Percentiles rank a stretch among this genome's conserved stretches.
Conservation (phyloP, 1,284 basidiomycete species). For the Puccinia triticina region DNA sequence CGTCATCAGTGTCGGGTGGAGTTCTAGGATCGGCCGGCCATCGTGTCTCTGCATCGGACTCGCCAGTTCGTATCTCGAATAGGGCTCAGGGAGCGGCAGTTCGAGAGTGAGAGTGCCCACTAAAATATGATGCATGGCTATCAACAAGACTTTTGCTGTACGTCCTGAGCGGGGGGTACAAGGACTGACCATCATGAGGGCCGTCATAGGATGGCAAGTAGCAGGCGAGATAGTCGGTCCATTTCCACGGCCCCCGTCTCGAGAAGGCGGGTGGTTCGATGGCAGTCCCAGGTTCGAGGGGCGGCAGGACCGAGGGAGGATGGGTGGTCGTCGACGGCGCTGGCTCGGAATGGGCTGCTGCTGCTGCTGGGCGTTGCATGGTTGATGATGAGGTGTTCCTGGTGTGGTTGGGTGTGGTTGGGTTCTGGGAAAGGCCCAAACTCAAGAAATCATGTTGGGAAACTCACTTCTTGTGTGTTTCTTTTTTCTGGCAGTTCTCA, state of each 20-base stretch:
- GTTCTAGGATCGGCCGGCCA: slow-evolving; percentile 15
- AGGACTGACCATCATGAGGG: slow-evolving; percentile 35
- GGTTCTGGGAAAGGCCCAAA: no score
- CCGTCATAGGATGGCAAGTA: slow-evolving; percentile 39
- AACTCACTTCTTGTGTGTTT: no score
- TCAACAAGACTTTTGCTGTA: background rate
- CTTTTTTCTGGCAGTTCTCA: no score
- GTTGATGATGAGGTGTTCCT: background rate
- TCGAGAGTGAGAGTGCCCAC: slow-evolving; percentile 45
- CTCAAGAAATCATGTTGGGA: no score
- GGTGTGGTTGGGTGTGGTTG: no score
- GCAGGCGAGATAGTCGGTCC: slow-evolving; percentile 19
- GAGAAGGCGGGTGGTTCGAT: background rate
- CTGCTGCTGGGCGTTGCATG: background rate
- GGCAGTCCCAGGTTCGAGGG: background rate
- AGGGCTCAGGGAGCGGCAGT: slow-evolving; percentile 41
- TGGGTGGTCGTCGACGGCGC: slow-evolving; percentile 5
- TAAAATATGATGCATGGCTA: background rate
- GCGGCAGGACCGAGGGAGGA: slow-evolving; percentile 25
- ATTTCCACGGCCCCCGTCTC: slow-evolving; percentile 29
- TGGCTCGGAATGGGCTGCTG: background rate
- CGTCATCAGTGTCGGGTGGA: slow-evolving; percentile 14
- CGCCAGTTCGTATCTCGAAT: background rate
- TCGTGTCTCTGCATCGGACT: background rate
- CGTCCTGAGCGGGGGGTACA: background rate